Evolutionary conservation across 1,284 basidiomycete species (phyloP).

Genomic region (Apiotrichum domesticum): DNA sequence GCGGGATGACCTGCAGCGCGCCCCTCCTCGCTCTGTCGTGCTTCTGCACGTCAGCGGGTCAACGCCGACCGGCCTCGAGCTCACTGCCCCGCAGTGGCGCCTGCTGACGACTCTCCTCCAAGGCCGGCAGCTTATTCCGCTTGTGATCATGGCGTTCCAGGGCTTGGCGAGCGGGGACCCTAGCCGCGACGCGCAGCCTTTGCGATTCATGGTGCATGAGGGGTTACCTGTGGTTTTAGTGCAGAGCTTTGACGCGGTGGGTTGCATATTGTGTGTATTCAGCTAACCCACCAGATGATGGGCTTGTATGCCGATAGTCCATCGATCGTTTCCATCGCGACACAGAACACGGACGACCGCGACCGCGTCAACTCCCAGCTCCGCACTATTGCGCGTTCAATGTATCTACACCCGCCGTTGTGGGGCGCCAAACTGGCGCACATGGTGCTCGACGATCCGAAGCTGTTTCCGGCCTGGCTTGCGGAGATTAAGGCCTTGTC

Average conservation of each 20-base stretch:
- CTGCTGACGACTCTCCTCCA: conserved; percentile 51
- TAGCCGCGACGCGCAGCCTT: conserved; percentile 41
- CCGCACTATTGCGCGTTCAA: conserved; percentile 31
- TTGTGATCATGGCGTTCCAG: conserved; percentile 44
- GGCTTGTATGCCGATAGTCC: conserved; percentile 44
- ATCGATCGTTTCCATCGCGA: conserved; percentile 40
- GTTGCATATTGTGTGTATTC: too few species aligned
- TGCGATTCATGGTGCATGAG: conserved; percentile 45
- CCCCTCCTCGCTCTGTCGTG: conserved; percentile 67
- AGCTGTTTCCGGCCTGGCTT: conserved; percentile 61
- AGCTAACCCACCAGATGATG: conserved; percentile 36
- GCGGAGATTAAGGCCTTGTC: conserved; percentile 88
- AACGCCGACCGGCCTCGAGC: conserved; percentile 94
- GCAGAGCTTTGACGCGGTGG: conserved; percentile 44
- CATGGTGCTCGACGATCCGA: conserved; percentile 36
- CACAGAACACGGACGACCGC: conserved; percentile 30
- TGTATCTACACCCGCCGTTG: conserved; percentile 41
- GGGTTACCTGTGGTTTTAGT: conserved; percentile 42
- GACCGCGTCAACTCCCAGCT: conserved; percentile 41
- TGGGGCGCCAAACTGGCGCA: conserved; percentile 44
- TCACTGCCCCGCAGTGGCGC: conserved; percentile 82
- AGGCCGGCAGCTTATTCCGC: conserved; percentile 39
- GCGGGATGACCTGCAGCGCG: conserved; percentile 56
- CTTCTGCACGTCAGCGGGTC: conserved; percentile 90
- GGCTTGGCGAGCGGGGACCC: conserved; percentile 42